Evolutionary conservation across 331 rosid genomes (phyloP).

Genomic region (Pyrus hybrid): DNA sequence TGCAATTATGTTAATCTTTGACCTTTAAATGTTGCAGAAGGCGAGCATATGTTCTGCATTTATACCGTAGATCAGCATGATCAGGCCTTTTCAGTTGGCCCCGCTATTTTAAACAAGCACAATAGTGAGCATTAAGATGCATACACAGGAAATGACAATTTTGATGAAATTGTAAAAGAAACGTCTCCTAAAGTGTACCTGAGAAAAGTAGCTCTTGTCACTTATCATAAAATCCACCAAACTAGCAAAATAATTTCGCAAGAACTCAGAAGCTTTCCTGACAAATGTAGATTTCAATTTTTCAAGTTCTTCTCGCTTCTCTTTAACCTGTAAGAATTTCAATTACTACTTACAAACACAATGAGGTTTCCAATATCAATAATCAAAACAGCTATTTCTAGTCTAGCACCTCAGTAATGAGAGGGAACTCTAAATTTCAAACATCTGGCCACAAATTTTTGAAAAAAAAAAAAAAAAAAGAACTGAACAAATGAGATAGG

Average conservation of each 20-base stretch:
- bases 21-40: constrained; percentile 92
- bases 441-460: background rate
- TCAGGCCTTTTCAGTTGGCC: constrained; percentile 98
- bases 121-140: constrained; percentile 14
- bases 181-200: constrained; percentile 33
- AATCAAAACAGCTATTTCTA: background rate
- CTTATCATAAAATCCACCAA: constrained; percentile 83
- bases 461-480: background rate
- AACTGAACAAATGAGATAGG: constrained; percentile 10
- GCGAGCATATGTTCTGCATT: constrained; percentile 91
- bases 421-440: background rate
- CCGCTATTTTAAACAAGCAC: constrained; percentile 45
- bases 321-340: constrained; percentile 65
- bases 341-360: constrained; percentile 5
- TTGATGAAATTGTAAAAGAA: background rate
- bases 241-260: constrained; percentile 69
- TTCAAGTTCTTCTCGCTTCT: constrained; percentile 84
- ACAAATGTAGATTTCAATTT: constrained; percentile 73
- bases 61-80: constrained; percentile 86
- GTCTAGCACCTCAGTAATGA: background rate
- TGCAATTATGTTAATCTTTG: constrained; percentile 2
- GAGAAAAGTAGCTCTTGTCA: constrained; percentile 88
- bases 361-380: background rate
- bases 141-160: background rate
- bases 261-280: constrained; percentile 68